Evolutionary conservation across 2,329 filamentous ascomycete species (phyloP).

Genomic region (Ophiostoma australiae): DNA sequence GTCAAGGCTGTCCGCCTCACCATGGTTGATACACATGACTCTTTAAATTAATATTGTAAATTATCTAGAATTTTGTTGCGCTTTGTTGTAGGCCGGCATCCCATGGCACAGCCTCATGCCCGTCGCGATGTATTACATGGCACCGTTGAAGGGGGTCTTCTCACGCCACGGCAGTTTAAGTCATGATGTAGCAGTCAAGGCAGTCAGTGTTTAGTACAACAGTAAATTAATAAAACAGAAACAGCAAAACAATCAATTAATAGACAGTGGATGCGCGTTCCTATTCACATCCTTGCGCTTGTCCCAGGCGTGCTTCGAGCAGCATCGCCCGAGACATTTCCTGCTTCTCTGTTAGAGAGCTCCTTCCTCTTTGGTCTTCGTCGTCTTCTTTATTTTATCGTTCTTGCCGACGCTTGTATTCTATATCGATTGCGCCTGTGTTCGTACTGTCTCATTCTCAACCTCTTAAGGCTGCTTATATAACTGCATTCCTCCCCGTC

Average conservation of each 20-base stretch:
- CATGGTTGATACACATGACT: not conserved
- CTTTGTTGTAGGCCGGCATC: not conserved
- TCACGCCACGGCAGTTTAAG: not conserved
- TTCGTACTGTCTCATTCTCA: too few species aligned
- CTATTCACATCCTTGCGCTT: not conserved
- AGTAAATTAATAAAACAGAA: too few species aligned
- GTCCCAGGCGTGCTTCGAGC: not conserved
- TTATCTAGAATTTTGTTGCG: not conserved
- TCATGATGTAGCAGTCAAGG: not conserved
- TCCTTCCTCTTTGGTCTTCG: not conserved
- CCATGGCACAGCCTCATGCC: not conserved
- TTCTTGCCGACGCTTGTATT: not conserved
- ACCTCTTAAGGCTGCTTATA: not conserved
- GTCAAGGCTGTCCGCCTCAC: too few species aligned
- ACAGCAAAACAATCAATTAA: not conserved
- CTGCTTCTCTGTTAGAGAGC: not conserved
- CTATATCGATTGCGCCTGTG: not conserved
- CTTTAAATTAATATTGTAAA: not conserved
- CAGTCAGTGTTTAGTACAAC: too few species aligned
- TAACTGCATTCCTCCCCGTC: constrained; percentile 6
- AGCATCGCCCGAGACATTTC: not conserved
- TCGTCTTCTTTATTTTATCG: not conserved
- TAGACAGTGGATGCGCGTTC: not conserved
- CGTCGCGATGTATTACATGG: constrained; percentile 7
- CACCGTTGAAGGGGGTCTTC: not conserved